These are phyloP conservation scores for Aspergillus calidoustus DNA, from an alignment of 2,329 filamentous ascomycete species.

Conservation along the genomic window DNA sequence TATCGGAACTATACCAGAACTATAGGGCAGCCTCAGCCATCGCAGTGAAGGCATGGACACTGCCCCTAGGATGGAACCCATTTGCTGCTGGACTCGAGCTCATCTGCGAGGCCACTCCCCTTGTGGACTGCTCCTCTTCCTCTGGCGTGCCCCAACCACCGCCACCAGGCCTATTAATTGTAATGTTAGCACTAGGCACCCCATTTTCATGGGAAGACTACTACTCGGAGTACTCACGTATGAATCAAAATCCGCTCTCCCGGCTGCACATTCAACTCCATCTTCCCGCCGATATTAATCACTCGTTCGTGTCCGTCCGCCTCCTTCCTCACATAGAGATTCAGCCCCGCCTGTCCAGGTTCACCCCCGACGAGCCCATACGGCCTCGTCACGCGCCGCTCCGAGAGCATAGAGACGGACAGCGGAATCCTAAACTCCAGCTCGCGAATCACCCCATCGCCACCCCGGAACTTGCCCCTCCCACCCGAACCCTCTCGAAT, in stretches of 20 bases:
- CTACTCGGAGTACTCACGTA: neutral
- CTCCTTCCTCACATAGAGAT: constrained; percentile 1
- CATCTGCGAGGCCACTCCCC: too few relatives aligned
- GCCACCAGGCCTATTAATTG: too few relatives aligned
- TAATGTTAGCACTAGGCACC: neutral
- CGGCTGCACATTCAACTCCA: neutral
- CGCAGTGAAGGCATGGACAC: too few relatives aligned
- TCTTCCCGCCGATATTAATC: constrained; percentile 2
- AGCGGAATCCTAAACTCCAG: constrained; percentile 10
- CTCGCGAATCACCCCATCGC: constrained; percentile 10
- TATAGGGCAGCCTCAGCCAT: too few relatives aligned
- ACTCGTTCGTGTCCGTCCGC: neutral
- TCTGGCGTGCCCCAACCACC: too few relatives aligned
- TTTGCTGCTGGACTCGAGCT: too few relatives aligned
- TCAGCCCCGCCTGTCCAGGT: neutral
- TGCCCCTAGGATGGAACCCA: too few relatives aligned
- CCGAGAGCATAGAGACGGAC: constrained; percentile 1
- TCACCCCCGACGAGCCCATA: constrained; percentile 4
- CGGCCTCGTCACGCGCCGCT: neutral
- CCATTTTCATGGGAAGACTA: neutral
- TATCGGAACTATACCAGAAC: too few relatives aligned
- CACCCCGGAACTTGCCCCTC: constrained; percentile 60
- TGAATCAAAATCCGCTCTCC: neutral
- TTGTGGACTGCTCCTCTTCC: too few relatives aligned
- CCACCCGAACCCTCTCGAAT: constrained; percentile 70